Conservation (phyloP, 345 rosid genomes). For the Salix suchowensis region DNA sequence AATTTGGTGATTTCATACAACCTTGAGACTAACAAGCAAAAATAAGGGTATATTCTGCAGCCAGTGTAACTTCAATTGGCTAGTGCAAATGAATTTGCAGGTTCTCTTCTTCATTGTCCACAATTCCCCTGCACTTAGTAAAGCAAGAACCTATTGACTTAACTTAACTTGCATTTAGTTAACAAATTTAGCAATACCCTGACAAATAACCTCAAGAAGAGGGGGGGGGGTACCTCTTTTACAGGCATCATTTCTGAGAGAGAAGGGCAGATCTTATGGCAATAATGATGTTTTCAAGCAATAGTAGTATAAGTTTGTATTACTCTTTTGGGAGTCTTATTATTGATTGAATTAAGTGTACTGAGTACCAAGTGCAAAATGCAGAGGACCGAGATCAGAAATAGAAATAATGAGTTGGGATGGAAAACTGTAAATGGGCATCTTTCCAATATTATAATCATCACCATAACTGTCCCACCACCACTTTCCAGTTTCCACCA, state of each 20-base stretch:
- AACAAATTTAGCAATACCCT: neutral
- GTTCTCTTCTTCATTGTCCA: neutral
- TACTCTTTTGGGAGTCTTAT: neutral
- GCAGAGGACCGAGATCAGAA: neutral
- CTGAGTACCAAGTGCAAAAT: neutral
- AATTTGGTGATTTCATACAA: slow-evolving; percentile 1
- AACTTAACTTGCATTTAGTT: neutral
- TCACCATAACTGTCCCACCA: neutral
- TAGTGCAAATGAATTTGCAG: neutral
- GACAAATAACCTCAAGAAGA: neutral
- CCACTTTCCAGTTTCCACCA: neutral
- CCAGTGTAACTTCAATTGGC: neutral
- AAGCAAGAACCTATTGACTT: neutral
- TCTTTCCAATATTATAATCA: neutral
- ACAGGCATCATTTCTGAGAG: neutral
- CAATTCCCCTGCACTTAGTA: neutral
- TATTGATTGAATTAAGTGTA: neutral
- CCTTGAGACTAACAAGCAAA: neutral
- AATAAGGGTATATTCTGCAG: neutral
- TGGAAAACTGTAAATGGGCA: neutral
- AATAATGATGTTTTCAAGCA: neutral
- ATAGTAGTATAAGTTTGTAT: neutral
- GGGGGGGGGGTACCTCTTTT: neutral
- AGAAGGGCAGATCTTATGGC: neutral
- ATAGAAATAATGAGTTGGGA: neutral